Base-by-base conservation (phyloP, 2,329 filamentous ascomycete species). In the Sporothrix pseudoabietina region DNA sequence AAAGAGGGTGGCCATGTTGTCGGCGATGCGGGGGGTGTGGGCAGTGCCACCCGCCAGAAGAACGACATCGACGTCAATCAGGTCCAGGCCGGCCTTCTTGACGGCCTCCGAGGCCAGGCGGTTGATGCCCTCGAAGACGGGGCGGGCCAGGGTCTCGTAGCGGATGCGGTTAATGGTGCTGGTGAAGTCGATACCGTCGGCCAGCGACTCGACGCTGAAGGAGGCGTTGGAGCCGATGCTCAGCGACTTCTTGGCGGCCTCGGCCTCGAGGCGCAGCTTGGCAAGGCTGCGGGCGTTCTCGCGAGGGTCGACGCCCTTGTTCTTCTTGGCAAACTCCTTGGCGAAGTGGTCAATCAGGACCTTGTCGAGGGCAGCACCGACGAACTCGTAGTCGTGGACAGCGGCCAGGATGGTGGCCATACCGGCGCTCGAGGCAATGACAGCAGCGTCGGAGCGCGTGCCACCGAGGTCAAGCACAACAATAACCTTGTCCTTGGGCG, bases 241-340 rank as follows among this genome's bases (percentile, higher is more conserved):
- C 74, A 99, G 89, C 30, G 94, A 91, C 85, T 96, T 96, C 88
- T 97, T 98, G 78, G 94, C 91, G 68, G 91, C 88, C 84, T 99
- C 96, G 76, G 94, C 89, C 85, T 98, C 96, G 66, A 94, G 87
- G 83, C 94, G 95, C 77, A 99, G 86, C 88, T 98, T 99, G 75
- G 96, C 94, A 78, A 98, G 85, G 78, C 92, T 92, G 79, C 91
- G 91, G 72, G 91, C 87, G 81, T 96, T 93, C 80, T 91, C 88
- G 78, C 94, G 89, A 30, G 96, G 96, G 82, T 98, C 96, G 73
- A 89, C 89, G 49, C 82, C 83, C 85, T 91, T 91, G 88, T 98
- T 89, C 88, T 97, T 97, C 89, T 99, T 98, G 80, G 96, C 88
- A 85, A 99, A 99, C 84, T 99, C 96, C 87, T 99, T 99, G 78